A percentile compares a stretch with the other conserved stretches of the same genome.
Evolutionary conservation across 1,284 basidiomycete species (phyloP).

Genomic region (Melampsora americana): DNA sequence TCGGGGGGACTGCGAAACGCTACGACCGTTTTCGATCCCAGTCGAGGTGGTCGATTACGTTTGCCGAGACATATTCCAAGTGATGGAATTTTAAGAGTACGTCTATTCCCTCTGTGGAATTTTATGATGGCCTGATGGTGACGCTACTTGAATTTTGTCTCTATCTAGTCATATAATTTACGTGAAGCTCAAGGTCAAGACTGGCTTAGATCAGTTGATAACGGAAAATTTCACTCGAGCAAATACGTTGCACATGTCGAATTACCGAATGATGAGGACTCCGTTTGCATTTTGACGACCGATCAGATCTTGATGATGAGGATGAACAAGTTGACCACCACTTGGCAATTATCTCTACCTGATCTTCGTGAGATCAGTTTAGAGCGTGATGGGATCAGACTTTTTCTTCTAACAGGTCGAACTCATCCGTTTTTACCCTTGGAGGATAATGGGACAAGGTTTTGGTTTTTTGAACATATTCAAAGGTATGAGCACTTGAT

Average conservation of each 20-base stretch:
- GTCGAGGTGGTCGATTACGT: conserved; percentile 81
- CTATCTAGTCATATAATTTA: conserved; percentile 70
- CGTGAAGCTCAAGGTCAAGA: conserved; percentile 91
- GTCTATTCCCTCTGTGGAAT: conserved; percentile 50
- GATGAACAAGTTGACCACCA: conserved; percentile 75
- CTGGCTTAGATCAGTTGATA: conserved; percentile 89
- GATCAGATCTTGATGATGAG: conserved; percentile 77
- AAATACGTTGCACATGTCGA: conserved; percentile 88
- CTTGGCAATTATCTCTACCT: conserved; percentile 87
- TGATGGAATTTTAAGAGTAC: conserved; percentile 77
- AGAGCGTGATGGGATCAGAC: conserved; percentile 81
- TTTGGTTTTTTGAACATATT: conserved; percentile 63
- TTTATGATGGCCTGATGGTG: not conserved
- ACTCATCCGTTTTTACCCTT: conserved; percentile 61
- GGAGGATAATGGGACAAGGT: conserved; percentile 58
- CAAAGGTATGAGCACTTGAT: conserved; percentile 49
- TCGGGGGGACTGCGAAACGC: conserved; percentile 83
- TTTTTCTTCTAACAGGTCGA: conserved; percentile 63
- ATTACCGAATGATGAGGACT: conserved; percentile 69
- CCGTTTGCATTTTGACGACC: conserved; percentile 76
- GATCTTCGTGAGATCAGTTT: conserved; percentile 82
- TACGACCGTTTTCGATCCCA: conserved; percentile 93
- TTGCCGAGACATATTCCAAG: conserved; percentile 80
- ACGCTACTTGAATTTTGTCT: not conserved
- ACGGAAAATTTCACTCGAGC: conserved; percentile 78